Percentiles rank a stretch among this genome's conserved stretches.
Evolutionary conservation across 371 early-diverging fungal genomes (phyloP).

Genomic region (Rhizopus sp.): DNA sequence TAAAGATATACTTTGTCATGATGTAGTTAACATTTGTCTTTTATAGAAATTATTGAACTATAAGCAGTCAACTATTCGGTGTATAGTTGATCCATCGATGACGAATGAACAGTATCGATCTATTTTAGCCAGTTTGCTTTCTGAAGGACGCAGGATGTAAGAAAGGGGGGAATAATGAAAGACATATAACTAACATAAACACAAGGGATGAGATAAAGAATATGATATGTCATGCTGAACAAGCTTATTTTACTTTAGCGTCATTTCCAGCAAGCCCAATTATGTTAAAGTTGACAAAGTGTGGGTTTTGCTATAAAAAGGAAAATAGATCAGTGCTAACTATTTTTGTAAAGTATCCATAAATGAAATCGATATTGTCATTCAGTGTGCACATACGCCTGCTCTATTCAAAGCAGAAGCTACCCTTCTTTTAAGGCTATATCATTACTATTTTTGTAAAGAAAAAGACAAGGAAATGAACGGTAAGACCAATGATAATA

Average conservation of each 20-base stretch:
- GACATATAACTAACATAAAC: background rate
- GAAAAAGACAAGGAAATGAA: background rate
- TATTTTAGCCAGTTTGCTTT: constrained; percentile 12
- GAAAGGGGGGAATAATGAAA: background rate
- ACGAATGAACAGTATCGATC: constrained; percentile 16
- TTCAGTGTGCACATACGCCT: constrained; percentile 19
- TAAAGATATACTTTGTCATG: background rate
- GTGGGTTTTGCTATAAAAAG: constrained; percentile 2
- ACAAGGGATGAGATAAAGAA: constrained; percentile 7
- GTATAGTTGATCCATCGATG: background rate
- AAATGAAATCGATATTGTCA: constrained; percentile 13
- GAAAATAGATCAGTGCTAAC: background rate
- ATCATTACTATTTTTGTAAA: constrained; percentile 1
- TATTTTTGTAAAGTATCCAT: constrained; percentile 9
- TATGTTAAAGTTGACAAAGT: constrained; percentile 11
- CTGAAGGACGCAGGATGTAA: constrained; percentile 23
- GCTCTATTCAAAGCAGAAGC: constrained; percentile 22
- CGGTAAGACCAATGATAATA: background rate
- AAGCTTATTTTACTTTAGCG: constrained; percentile 18
- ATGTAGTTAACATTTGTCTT: background rate
- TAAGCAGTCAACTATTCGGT: constrained; percentile 10
- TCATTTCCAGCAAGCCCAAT: constrained; percentile 23
- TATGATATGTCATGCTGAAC: constrained; percentile 18
- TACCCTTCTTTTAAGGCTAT: constrained; percentile 12
- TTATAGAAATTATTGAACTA: constrained; percentile 3